A percentile compares a stretch with the other conserved stretches of the same genome.
Conservation (phyloP, 345 rosid genomes). For the Ceriops zippeliana region DNA sequence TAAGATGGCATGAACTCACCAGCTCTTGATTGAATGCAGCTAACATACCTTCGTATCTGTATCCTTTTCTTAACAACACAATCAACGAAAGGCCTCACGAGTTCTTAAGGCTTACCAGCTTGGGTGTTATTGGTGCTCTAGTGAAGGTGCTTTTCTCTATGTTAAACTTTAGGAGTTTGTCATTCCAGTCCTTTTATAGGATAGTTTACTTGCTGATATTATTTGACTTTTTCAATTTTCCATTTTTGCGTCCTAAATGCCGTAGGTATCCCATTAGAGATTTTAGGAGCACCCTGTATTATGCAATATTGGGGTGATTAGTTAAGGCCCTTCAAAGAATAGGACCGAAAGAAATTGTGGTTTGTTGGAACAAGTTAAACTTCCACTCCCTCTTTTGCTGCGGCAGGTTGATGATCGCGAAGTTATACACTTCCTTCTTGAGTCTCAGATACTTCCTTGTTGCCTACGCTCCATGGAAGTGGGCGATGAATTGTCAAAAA, state of each 20-base stretch:
- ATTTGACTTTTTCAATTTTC: neutral
- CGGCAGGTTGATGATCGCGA: slow-evolving; percentile 42
- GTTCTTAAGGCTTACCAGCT: slow-evolving; percentile 47
- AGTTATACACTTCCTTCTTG: slow-evolving; percentile 40
- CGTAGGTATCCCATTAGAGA: too few species aligned
- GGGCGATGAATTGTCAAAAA: slow-evolving; percentile 43
- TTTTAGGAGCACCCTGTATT: neutral
- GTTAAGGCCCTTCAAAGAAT: neutral
- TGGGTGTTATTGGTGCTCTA: slow-evolving; percentile 59
- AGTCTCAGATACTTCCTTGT: slow-evolving; percentile 38
- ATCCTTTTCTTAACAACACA: slow-evolving; percentile 40
- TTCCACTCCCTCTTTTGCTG: neutral
- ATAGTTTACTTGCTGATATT: neutral
- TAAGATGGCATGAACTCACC: neutral
- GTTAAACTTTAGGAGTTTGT: neutral
- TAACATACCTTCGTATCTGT: slow-evolving; percentile 40
- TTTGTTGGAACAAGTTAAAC: neutral
- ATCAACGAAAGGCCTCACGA: slow-evolving; percentile 40
- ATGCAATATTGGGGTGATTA: neutral
- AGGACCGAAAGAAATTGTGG: neutral
- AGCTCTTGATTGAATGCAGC: slow-evolving; percentile 37
- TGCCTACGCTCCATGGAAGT: slow-evolving; percentile 49
- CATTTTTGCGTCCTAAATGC: too few species aligned
- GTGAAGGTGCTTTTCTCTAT: slow-evolving; percentile 41
- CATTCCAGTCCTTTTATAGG: neutral